Evolutionary conservation across 805 yeast genomes (phyloP).

Genomic region (Kazachstania bromeliacearum): DNA sequence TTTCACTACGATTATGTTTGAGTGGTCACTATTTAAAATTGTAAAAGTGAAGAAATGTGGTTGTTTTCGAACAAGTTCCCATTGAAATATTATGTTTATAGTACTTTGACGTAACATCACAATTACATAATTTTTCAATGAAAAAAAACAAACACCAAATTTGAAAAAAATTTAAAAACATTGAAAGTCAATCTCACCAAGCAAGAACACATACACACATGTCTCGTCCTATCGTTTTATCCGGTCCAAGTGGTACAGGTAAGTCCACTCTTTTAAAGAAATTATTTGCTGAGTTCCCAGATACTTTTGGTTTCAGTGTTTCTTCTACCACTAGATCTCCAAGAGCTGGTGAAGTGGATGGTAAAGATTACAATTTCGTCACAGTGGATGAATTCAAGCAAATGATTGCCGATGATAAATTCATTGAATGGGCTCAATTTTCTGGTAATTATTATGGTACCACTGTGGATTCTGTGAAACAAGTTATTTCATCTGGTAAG

Average conservation of each 20-base stretch:
- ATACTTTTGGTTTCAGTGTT: constrained; percentile 84
- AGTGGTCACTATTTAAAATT: too few species aligned
- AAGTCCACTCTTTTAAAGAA: constrained; percentile 88
- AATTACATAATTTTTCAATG: too few species aligned
- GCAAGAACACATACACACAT: too few species aligned
- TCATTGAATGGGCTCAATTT: constrained; percentile 96
- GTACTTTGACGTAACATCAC: too few species aligned
- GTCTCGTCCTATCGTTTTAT: constrained; percentile 80
- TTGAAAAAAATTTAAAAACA: too few species aligned
- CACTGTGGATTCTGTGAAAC: constrained; percentile 70
- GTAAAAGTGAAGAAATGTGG: too few species aligned
- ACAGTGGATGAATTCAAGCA: constrained; percentile 71
- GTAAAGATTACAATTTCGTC: constrained; percentile 81
- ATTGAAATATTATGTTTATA: too few species aligned
- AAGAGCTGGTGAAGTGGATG: constrained; percentile 83
- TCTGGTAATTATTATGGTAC: constrained; percentile 98
- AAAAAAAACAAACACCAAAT: too few species aligned
- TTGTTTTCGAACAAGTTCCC: too few species aligned
- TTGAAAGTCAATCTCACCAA: too few species aligned
- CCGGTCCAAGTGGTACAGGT: constrained; percentile 96
- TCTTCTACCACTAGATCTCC: constrained; percentile 85
- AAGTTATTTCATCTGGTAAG: constrained; percentile 45
- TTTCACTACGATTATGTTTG: too few species aligned
- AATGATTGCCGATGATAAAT: constrained; percentile 63
- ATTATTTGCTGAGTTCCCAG: constrained; percentile 84